Conservation (phyloP, 2,329 filamentous ascomycete genomes). For the Escovopsis sp. region DNA sequence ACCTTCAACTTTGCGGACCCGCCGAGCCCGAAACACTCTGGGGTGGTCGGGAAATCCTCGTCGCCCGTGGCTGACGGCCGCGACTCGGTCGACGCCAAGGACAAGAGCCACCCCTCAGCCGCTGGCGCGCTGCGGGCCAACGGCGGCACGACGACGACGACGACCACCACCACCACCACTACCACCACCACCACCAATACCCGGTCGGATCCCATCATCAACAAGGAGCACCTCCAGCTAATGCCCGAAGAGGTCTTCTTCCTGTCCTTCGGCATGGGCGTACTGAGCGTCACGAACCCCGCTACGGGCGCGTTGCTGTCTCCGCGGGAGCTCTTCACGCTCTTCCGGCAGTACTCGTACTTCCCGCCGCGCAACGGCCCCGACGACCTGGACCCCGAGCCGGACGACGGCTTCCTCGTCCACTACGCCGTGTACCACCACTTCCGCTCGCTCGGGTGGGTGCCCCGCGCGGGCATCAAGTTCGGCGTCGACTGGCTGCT, state of each 20-base stretch:
- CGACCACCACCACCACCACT: too few relatives aligned
- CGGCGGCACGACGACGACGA: background rate
- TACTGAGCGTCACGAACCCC: slow-evolving; percentile 45
- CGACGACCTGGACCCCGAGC: slow-evolving; percentile 31
- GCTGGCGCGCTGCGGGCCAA: slow-evolving; percentile 4
- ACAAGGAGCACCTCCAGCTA: slow-evolving; percentile 78
- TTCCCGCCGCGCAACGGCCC: slow-evolving; percentile 40
- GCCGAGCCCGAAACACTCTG: slow-evolving; percentile 27
- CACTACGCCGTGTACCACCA: slow-evolving; percentile 90
- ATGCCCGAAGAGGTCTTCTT: slow-evolving; percentile 88
- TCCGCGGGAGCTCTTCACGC: slow-evolving; percentile 40
- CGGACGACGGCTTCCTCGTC: slow-evolving; percentile 73
- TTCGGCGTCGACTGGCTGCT: slow-evolving; percentile 92
- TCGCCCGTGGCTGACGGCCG: slow-evolving; percentile 8
- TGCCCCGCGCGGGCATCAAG: slow-evolving; percentile 81
- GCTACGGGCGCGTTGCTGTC: slow-evolving; percentile 29
- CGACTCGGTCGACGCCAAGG: slow-evolving; percentile 3
- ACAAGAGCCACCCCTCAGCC: background rate
- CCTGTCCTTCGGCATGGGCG: slow-evolving; percentile 65
- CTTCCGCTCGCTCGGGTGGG: slow-evolving; percentile 90
- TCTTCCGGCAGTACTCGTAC: slow-evolving; percentile 55
- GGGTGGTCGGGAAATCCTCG: slow-evolving; percentile 9
- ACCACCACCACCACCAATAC: too few relatives aligned
- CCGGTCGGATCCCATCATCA: slow-evolving; percentile 17
- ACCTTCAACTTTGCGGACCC: slow-evolving; percentile 40